A percentile compares a stretch with the other conserved stretches of the same genome.
Conservation (phyloP, 805 yeast genomes). For the Ogataea corticis region DNA sequence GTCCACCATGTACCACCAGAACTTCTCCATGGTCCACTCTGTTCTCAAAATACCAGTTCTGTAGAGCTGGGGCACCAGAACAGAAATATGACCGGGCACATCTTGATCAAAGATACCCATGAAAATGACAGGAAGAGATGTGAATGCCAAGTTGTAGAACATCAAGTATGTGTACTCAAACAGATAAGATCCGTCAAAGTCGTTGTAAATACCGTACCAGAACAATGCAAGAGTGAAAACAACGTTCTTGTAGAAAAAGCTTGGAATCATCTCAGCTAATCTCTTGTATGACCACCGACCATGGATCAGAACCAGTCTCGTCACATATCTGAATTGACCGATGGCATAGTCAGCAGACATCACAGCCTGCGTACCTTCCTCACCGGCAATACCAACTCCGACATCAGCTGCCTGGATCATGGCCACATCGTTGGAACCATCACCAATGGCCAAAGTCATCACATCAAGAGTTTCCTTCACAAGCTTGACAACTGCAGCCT, state of each 20-base stretch:
- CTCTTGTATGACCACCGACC: conserved; percentile 88
- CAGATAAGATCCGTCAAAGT: conserved; percentile 79
- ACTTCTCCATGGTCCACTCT: conserved; percentile 71
- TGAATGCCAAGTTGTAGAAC: conserved; percentile 81
- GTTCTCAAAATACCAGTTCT: conserved; percentile 67
- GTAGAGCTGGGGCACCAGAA: conserved; percentile 75
- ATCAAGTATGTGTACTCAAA: conserved; percentile 77
- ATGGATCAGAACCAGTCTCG: conserved; percentile 68
- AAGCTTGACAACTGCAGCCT: conserved; percentile 77
- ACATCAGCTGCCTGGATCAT: conserved; percentile 89
- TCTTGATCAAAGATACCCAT: conserved; percentile 82
- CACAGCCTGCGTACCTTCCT: conserved; percentile 87
- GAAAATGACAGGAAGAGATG: conserved; percentile 78
- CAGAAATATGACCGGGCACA: conserved; percentile 65
- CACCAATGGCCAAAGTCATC: conserved; percentile 87
- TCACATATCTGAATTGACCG: conserved; percentile 76
- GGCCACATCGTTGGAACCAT: conserved; percentile 87
- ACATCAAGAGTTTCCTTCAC: conserved; percentile 75
- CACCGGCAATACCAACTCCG: conserved; percentile 90
- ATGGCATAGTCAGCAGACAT: conserved; percentile 87
- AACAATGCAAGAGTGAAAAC: conserved; percentile 71
- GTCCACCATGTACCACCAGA: conserved; percentile 73
- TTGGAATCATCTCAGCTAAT: conserved; percentile 80
- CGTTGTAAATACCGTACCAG: conserved; percentile 75
- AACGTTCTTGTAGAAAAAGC: conserved; percentile 78